A percentile compares a stretch with the other conserved stretches of the same genome.
Conservation (phyloP, 2,329 filamentous ascomycete species). For the Colletotrichum karsti region DNA sequence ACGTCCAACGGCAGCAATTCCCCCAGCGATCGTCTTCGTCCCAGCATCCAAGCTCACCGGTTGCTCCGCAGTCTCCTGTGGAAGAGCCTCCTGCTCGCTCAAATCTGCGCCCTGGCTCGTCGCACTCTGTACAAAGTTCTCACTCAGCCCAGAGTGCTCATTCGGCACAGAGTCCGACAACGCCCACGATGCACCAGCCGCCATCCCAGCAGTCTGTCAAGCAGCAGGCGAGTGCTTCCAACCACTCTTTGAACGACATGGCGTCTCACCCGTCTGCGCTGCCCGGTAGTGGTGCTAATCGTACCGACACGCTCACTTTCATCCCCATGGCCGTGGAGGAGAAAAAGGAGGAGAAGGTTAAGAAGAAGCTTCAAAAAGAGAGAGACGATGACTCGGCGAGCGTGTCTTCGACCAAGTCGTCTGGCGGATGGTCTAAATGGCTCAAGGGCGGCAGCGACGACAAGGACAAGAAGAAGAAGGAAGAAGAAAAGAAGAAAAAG, state of each 20-base stretch:
- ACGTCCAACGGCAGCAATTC: constrained; percentile 44
- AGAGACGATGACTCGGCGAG: constrained; percentile 69
- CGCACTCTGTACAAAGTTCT: constrained; percentile 14
- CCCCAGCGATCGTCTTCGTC: constrained; percentile 62
- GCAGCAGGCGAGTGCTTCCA: constrained; percentile 29
- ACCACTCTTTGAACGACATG: constrained; percentile 68
- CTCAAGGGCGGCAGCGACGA: constrained; percentile 82
- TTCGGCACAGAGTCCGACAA: constrained; percentile 19
- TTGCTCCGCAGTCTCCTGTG: constrained; percentile 31
- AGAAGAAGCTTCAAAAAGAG: constrained; percentile 74
- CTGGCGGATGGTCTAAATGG: constrained; percentile 80
- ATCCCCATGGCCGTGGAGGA: constrained; percentile 80
- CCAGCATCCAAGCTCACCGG: constrained; percentile 31
- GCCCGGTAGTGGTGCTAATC: constrained; percentile 70
- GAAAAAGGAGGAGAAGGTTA: constrained; percentile 71
- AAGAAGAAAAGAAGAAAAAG: constrained; percentile 74
- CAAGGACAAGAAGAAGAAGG: constrained; percentile 69
- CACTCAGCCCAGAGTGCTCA: constrained; percentile 16
- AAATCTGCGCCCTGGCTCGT: constrained; percentile 46
- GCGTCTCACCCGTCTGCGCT: constrained; percentile 72
- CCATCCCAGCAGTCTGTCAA: constrained; percentile 29
- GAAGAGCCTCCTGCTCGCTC: constrained; percentile 58
- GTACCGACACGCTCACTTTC: constrained; percentile 81
- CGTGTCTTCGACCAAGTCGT: constrained; percentile 74
- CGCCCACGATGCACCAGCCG: constrained; percentile 26